phyloP scores from a whole-genome alignment of 129 eudicot genomes.

The Flaveria brownii region DNA sequence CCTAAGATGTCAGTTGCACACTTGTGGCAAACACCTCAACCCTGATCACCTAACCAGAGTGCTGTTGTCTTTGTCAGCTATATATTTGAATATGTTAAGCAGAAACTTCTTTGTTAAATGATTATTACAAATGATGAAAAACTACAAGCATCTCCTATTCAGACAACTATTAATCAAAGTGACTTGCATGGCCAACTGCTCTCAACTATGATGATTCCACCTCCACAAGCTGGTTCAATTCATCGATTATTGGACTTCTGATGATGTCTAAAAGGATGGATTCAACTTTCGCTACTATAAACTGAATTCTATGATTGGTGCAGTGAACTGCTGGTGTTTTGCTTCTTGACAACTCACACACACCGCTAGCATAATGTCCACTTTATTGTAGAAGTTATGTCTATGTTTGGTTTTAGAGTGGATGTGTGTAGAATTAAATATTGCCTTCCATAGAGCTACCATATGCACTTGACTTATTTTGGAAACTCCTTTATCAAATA shows the following conservation, averaged over 20 bases:
- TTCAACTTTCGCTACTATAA: not conserved
- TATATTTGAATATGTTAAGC: conserved; percentile 11
- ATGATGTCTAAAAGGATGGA: not conserved
- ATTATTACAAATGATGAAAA: not conserved
- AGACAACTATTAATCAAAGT: not conserved
- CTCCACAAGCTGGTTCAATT: not conserved
- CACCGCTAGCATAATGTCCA: not conserved
- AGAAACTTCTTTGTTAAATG: conserved; percentile 33
- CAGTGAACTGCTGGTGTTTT: not conserved
- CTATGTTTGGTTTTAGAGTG: not conserved
- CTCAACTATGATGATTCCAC: not conserved
- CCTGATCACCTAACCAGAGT: conserved; percentile 21
- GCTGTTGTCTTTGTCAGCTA: not conserved
- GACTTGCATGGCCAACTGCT: not conserved
- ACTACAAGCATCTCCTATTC: not conserved
- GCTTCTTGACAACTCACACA: not conserved
- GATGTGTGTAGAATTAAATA: not conserved
- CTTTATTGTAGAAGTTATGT: not conserved
- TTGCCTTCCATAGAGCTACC: not conserved
- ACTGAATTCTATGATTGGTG: not conserved
- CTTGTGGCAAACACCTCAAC: conserved; percentile 36
- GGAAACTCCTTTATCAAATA: not conserved
- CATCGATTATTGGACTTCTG: not conserved
- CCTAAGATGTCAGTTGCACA: not conserved
- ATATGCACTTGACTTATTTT: not conserved